Conservation (phyloP, 768 basidiomycete species). For the Suillus hirtellus region DNA sequence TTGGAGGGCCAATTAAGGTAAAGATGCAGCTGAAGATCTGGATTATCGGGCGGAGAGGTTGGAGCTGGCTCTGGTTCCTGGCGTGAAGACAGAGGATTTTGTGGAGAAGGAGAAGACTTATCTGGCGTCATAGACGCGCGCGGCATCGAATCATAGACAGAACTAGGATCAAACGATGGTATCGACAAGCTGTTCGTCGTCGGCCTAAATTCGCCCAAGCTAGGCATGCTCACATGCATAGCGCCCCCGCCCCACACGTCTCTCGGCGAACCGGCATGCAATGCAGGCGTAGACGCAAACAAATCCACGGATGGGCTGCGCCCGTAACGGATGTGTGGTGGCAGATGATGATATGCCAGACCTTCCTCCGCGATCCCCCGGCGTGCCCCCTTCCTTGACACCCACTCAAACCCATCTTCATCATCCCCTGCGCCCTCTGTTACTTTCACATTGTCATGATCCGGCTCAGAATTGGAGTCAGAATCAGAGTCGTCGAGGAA, state of each 20-base stretch:
- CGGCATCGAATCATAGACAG: constrained; percentile 16
- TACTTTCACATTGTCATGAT: constrained; percentile 42
- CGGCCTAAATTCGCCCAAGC: constrained; percentile 38
- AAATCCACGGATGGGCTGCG: constrained; percentile 57
- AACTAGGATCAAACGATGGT: constrained; percentile 25
- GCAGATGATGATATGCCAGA: constrained; percentile 67
- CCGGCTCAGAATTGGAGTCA: constrained; percentile 36
- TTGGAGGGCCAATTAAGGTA: constrained; percentile 86
- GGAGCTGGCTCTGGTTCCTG: constrained; percentile 26
- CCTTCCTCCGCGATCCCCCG: constrained; percentile 51
- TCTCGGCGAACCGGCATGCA: constrained; percentile 38
- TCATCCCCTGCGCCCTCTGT: constrained; percentile 60
- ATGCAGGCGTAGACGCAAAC: constrained; percentile 53
- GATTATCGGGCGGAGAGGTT: constrained; percentile 36
- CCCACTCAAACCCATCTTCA: constrained; percentile 84
- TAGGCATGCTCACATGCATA: constrained; percentile 36
- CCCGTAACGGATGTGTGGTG: constrained; percentile 71
- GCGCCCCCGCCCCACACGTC: constrained; percentile 44
- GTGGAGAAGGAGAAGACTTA: constrained; percentile 18
- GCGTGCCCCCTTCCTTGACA: constrained; percentile 62
- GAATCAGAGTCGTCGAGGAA: constrained; percentile 81
- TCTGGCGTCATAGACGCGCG: constrained; percentile 19
- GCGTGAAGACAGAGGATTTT: constrained; percentile 13
- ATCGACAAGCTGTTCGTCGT: constrained; percentile 10
- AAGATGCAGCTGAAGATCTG: constrained; percentile 88